Conservation (phyloP, 139 green algal species). For the Zygnema cylindricum region DNA sequence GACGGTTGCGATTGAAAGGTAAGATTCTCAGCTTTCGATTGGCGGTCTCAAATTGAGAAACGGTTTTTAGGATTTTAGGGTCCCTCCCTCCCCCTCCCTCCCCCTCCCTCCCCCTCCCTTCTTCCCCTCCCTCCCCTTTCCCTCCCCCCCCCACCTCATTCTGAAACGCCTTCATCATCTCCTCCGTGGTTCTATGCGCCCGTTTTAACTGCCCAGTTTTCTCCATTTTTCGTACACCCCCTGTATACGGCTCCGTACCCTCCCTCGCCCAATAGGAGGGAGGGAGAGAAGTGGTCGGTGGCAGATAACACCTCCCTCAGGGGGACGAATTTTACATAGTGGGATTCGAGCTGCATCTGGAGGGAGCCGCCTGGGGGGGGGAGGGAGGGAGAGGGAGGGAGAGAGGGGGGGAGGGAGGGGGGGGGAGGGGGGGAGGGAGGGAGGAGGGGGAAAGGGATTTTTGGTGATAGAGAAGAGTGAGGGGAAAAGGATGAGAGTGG, state of each 20-base stretch:
- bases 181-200: neutral
- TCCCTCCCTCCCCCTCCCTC: no score
- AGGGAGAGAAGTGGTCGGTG: conserved; percentile 17
- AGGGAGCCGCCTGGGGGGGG: neutral
- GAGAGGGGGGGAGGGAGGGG: neutral
- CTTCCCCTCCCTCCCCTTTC: no score
- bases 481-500: neutral
- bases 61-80: no score
- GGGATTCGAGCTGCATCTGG: neutral
- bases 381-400: neutral
- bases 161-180: neutral
- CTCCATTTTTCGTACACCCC: neutral
- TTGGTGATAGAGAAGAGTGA: neutral
- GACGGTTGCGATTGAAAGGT: no score
- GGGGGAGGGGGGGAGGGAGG: neutral
- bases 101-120: no score
- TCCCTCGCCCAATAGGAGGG: neutral
- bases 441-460: neutral
- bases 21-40: no score
- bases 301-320: neutral
- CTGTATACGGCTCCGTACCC: conserved; percentile 15
- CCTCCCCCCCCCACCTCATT: neutral
- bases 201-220: neutral
- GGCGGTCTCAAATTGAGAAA: no score
- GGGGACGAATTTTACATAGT: conserved; percentile 9